Base-by-base conservation (phyloP, 164 flowering plant species). In the Stephania yunnanensis region DNA sequence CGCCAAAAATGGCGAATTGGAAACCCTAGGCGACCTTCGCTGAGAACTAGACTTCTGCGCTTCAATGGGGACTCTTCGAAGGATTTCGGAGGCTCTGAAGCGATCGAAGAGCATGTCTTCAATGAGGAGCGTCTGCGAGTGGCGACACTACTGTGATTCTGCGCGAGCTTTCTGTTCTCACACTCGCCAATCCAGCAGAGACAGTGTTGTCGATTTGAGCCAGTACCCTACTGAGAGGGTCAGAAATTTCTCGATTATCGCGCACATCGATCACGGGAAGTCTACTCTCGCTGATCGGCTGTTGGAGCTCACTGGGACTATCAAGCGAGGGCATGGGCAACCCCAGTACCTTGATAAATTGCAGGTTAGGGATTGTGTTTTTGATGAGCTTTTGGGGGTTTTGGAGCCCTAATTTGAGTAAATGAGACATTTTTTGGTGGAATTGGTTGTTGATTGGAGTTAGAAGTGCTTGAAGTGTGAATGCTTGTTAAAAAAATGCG, bases 221-320 rank as follows among this genome's bases (percentile, higher is more conserved):
- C 85, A 85, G 75, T 93, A 82, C 77, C 94, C 98, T 0, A 64
- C 92, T 6, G 98, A 93, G 42, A 85, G 85, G 78, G 91, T 95
- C 58, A 85, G 99, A 5, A 95, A 95, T 79, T 95, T 95, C 76
- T 93, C 99, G 4, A 95, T 95, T 22, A 95, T 95, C 68, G 99
- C 99, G 1, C 98, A 95, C 75, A 90, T 95, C 55, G 99, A 95
- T 82, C 99, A 95, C 68, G 99, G 99, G 1, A 95, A 95, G 80
- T 93, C 98, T 0, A 95, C 99, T 3, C 87, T 93, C 6, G 98
- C 99, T 64, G 99, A 95, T 76, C 80, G 98, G 76, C 91, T 95
- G 71, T 78, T 95, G 86, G 99, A 95, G 89, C 92, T 93, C 76
- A 95, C 99, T 20, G 97, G 94, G 15, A 95, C 99, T 44, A 93